phyloP scores from a whole-genome alignment of 371 early-diverging fungal species.

The Mycotypha africana region DNA sequence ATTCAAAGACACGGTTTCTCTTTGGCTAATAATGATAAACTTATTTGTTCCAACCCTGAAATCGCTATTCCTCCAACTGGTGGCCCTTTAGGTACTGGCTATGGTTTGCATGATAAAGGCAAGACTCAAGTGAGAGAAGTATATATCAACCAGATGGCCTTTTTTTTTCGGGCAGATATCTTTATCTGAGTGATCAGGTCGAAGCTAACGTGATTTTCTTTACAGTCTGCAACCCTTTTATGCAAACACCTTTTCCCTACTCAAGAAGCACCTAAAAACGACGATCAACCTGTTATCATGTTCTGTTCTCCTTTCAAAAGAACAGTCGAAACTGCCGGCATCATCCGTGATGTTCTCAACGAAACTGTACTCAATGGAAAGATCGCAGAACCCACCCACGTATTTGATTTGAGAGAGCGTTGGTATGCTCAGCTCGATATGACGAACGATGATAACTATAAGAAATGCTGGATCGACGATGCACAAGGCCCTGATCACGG shows the following conservation, averaged over 20 bases:
- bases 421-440: conserved; percentile 41
- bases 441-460: conserved; percentile 32
- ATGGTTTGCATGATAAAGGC: conserved; percentile 39
- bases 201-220: not conserved
- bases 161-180: not conserved
- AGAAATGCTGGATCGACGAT: conserved; percentile 36
- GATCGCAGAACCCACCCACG: conserved; percentile 17
- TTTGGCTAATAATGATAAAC: conserved; percentile 34
- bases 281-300: conserved; percentile 21
- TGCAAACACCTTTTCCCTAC: conserved; percentile 25
- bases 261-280: conserved; percentile 3
- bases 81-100: conserved; percentile 39
- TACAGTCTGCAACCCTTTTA: conserved; percentile 25
- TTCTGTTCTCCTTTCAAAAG: conserved; percentile 45
- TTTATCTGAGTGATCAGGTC: not conserved
- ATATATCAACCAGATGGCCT: not conserved
- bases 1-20: conserved; percentile 46
- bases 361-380: conserved; percentile 16
- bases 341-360: conserved; percentile 27
- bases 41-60: conserved; percentile 44
- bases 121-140: conserved; percentile 38
- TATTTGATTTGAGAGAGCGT: conserved; percentile 33
- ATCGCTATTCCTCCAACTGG: conserved; percentile 42
- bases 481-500: conserved; percentile 34
- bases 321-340: conserved; percentile 40